phyloP scores from a whole-genome alignment of 1,284 basidiomycete genomes.

The Sanghuangporus sanghuang region DNA sequence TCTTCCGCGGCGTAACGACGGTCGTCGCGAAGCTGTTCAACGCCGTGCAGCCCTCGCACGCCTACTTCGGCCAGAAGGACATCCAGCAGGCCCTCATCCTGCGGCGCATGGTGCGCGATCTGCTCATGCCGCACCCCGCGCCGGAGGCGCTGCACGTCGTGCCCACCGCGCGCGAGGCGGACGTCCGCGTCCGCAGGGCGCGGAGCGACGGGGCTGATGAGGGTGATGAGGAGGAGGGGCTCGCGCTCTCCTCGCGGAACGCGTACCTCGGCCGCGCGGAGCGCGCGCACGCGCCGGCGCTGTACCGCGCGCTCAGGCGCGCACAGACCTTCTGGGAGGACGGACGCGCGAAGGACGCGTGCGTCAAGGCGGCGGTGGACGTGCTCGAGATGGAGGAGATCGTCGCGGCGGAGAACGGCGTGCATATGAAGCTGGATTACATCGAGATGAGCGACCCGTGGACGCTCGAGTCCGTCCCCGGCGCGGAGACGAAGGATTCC shows the following conservation, averaged over 20 bases:
- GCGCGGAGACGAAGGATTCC: constrained; percentile 23
- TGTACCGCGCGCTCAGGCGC: constrained; percentile 64
- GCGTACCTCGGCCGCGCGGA: constrained; percentile 73
- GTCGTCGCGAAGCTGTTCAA: constrained; percentile 96
- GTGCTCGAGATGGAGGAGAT: constrained; percentile 32
- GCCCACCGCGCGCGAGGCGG: constrained; percentile 70
- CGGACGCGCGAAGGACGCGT: constrained; percentile 47
- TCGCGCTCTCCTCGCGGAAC: constrained; percentile 92
- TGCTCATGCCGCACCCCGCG: constrained; percentile 75
- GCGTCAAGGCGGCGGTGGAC: constrained; percentile 41
- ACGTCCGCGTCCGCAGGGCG: too few species aligned
- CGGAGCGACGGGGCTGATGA: not conserved
- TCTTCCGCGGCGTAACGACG: constrained; percentile 95
- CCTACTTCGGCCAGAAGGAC: constrained; percentile 98
- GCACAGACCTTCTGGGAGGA: constrained; percentile 52
- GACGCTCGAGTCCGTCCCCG: constrained; percentile 60
- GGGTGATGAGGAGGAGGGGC: constrained; percentile 36
- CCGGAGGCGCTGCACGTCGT: constrained; percentile 73
- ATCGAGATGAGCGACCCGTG: constrained; percentile 83
- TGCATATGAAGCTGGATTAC: constrained; percentile 75
- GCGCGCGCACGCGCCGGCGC: constrained; percentile 61
- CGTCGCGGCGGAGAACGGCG: constrained; percentile 33
- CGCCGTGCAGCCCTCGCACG: constrained; percentile 82
- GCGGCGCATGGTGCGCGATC: constrained; percentile 77
- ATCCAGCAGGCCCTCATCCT: constrained; percentile 94